Evolutionary conservation across 192 early-diverging fungal genomes (phyloP).

Genomic region (Neocallimastix lanati): DNA sequence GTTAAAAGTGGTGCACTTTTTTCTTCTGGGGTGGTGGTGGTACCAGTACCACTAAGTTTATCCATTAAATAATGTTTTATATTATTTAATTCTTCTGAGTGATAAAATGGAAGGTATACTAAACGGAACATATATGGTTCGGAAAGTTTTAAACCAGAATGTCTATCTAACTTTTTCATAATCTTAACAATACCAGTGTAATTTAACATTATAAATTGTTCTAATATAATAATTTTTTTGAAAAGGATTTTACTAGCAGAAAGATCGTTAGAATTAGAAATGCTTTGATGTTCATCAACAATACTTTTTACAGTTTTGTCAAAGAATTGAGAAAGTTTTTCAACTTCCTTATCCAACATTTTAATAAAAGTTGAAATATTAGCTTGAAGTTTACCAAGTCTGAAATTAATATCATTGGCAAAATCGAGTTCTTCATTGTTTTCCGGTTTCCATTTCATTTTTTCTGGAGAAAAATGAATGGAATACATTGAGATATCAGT

Average conservation of each 20-base stretch:
- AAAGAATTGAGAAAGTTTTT: conserved; percentile 23
- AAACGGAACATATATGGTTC: conserved; percentile 45
- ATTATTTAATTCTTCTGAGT: conserved; percentile 33
- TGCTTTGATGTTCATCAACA: neutral
- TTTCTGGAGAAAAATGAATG: neutral
- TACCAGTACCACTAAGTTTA: conserved; percentile 23
- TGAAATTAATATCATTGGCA: conserved; percentile 28
- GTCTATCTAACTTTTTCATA: conserved; percentile 70
- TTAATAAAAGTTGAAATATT: conserved; percentile 49
- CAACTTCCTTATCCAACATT: conserved; percentile 42
- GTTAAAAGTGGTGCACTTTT: neutral
- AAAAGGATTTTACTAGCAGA: conserved; percentile 18
- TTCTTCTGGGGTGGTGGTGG: conserved; percentile 3
- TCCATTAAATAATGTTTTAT: conserved; percentile 56
- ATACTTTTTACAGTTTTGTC: conserved; percentile 4
- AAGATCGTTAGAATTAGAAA: neutral
- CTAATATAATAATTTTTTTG: conserved; percentile 45
- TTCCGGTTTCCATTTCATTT: neutral
- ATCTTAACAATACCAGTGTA: conserved; percentile 74
- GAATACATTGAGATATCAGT: conserved; percentile 26
- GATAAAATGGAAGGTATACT: conserved; percentile 39
- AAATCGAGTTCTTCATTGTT: conserved; percentile 9
- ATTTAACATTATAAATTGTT: conserved; percentile 68
- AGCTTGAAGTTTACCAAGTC: conserved; percentile 30
- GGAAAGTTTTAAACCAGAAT: conserved; percentile 50